Evolutionary conservation across 768 basidiomycete genomes (phyloP).

Genomic region (Kwoniella sp.): DNA sequence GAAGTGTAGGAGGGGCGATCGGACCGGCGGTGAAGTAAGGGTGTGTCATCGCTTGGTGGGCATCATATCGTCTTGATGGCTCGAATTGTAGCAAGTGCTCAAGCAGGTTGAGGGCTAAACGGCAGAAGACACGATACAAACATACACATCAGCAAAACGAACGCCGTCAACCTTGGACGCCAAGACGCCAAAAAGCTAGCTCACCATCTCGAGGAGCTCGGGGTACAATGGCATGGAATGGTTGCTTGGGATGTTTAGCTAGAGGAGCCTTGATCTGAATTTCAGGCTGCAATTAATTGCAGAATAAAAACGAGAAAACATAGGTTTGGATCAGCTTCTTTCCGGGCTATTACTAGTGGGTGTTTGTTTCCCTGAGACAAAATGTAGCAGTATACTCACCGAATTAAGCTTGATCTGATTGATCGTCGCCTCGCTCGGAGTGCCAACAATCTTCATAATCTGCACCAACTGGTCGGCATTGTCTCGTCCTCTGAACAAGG

Average conservation of each 20-base stretch:
- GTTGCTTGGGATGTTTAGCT: constrained; percentile 52
- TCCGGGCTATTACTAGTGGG: too few relatives aligned
- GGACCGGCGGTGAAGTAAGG: constrained; percentile 69
- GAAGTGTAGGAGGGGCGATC: constrained; percentile 48
- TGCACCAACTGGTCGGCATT: constrained; percentile 97
- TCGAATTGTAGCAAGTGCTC: constrained; percentile 96
- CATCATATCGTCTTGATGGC: constrained; percentile 85
- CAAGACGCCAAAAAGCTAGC: neutral
- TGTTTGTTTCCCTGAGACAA: too few relatives aligned
- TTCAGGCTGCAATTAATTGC: constrained; percentile 43
- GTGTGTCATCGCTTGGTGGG: constrained; percentile 85
- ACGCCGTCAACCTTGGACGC: too few relatives aligned
- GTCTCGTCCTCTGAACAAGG: constrained; percentile 93
- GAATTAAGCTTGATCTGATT: constrained; percentile 87
- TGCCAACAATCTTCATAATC: constrained; percentile 96
- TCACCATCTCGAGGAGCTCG: constrained; percentile 51
- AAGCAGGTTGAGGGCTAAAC: constrained; percentile 79
- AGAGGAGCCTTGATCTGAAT: constrained; percentile 46
- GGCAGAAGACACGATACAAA: too few relatives aligned
- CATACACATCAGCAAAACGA: too few relatives aligned
- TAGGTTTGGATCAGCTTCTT: too few relatives aligned
- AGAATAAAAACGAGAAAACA: neutral
- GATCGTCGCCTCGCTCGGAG: constrained; percentile 83
- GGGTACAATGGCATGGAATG: constrained; percentile 51
- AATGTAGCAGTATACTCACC: constrained; percentile 62